phyloP scores from a whole-genome alignment of 2,329 filamentous ascomycete species.

The Aspergillus fructus region DNA sequence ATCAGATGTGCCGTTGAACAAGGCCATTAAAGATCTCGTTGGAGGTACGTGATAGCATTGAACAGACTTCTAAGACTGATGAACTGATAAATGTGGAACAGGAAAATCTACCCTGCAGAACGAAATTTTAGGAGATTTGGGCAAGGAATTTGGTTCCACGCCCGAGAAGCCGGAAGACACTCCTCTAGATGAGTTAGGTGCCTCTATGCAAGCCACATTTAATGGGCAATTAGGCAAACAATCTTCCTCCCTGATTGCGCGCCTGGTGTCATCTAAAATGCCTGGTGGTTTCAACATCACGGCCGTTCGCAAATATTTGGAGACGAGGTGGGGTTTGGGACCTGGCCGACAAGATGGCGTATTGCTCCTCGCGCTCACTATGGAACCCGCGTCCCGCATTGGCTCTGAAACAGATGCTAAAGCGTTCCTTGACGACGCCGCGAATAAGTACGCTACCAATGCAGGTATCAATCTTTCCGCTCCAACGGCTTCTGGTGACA shows the following conservation, averaged over 20 bases:
- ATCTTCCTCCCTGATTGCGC: constrained; percentile 86
- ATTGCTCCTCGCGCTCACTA: constrained; percentile 82
- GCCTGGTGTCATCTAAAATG: constrained; percentile 98
- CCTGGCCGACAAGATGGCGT: constrained; percentile 87
- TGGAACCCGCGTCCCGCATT: constrained; percentile 85
- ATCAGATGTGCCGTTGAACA: constrained; percentile 83
- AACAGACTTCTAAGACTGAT: background rate
- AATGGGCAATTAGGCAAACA: constrained; percentile 98
- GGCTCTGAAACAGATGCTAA: constrained; percentile 90
- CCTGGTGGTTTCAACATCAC: constrained; percentile 99
- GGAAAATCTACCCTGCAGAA: constrained; percentile 98
- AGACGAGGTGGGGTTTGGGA: constrained; percentile 87
- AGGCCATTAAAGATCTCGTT: constrained; percentile 97
- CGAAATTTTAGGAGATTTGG: constrained; percentile 94
- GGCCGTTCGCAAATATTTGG: constrained; percentile 88
- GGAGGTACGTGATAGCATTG: constrained; percentile 67
- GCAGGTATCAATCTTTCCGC: constrained; percentile 82
- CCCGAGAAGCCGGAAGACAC: constrained; percentile 98
- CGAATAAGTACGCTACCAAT: constrained; percentile 83
- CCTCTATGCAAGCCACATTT: constrained; percentile 96
- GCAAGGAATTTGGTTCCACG: constrained; percentile 97
- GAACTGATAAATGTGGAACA: constrained; percentile 38
- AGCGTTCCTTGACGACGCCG: constrained; percentile 80
- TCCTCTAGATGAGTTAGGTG: constrained; percentile 90
- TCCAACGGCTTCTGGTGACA: constrained; percentile 68